A percentile compares a stretch with the other conserved stretches of the same genome.
phyloP scores from a whole-genome alignment of 352 stramenopile genomes.

The Phytophthora pisi region DNA sequence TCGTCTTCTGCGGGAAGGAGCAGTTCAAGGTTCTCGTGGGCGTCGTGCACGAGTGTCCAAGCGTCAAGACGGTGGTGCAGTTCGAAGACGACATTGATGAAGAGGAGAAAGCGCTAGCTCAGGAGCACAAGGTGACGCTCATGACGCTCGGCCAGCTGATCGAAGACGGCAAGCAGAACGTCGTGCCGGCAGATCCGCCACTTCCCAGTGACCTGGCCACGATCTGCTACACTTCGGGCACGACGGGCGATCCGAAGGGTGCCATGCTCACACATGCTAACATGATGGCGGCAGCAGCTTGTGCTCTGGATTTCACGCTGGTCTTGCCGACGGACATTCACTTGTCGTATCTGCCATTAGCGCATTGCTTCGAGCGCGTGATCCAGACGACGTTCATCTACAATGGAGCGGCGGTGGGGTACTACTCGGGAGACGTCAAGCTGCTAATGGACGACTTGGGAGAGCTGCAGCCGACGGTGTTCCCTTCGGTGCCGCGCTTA shows the following conservation, averaged over 20 bases:
- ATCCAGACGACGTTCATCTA: constrained; percentile 53
- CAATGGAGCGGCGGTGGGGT: constrained; percentile 83
- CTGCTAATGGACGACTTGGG: constrained; percentile 91
- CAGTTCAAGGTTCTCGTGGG: constrained; percentile 61
- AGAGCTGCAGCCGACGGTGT: constrained; percentile 86
- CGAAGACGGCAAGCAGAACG: constrained; percentile 39
- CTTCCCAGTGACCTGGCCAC: constrained; percentile 84
- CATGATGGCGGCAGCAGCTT: constrained; percentile 29
- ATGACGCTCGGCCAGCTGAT: constrained; percentile 47
- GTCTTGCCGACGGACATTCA: constrained; percentile 40
- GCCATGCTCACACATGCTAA: constrained; percentile 66
- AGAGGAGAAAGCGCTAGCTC: constrained; percentile 31
- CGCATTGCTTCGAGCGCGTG: constrained; percentile 92
- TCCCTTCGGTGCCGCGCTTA: constrained; percentile 91
- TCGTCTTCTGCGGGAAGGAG: constrained; percentile 62
- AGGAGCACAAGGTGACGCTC: constrained; percentile 39
- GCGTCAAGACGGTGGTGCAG: constrained; percentile 53
- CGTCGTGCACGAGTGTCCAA: constrained; percentile 48
- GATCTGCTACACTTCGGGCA: constrained; percentile 88
- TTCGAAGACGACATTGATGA: constrained; percentile 52
- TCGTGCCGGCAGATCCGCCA: constrained; percentile 52
- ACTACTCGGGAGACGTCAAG: constrained; percentile 87
- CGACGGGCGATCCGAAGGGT: constrained; percentile 72
- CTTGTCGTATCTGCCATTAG: constrained; percentile 94
- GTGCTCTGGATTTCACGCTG: constrained; percentile 9